Evolutionary conservation across 1,139 yeast species (phyloP).

Genomic region (Geotrichum carabidarum): DNA sequence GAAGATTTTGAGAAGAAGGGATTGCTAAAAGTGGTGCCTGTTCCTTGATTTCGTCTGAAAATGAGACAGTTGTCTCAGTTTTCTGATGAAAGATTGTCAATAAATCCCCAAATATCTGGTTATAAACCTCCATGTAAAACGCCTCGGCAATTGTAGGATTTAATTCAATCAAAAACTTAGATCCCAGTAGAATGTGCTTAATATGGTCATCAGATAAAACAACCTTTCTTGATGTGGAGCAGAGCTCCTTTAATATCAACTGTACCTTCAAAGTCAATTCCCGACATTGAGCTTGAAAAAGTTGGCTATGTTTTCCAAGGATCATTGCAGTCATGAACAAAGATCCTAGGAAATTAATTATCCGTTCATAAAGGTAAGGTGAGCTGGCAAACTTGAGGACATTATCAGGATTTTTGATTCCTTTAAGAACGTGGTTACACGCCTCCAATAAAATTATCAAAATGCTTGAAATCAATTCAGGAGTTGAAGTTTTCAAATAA

Average conservation of each 20-base stretch:
- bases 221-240: background rate
- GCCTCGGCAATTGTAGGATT: constrained; percentile 5
- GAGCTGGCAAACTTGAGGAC: constrained; percentile 7
- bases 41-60: constrained; percentile 11
- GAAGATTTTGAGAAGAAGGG: background rate
- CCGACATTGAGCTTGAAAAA: constrained; percentile 13
- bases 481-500: background rate
- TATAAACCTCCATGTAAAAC: constrained; percentile 14
- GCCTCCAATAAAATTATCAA: constrained; percentile 2
- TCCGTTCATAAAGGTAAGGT: constrained; percentile 9
- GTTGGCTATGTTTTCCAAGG: constrained; percentile 1
- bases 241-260: constrained; percentile 3
- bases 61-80: background rate
- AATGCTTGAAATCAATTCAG: constrained; percentile 1
- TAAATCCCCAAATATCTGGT: constrained; percentile 4
- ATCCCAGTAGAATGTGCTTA: constrained; percentile 6
- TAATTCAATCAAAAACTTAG: background rate
- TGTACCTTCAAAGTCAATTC: constrained; percentile 11
- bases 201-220: constrained; percentile 9
- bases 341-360: constrained; percentile 4
- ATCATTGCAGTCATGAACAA: constrained; percentile 2
- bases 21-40: background rate
- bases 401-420: constrained; percentile 3
- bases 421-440: constrained; percentile 1
- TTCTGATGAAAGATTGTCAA: constrained; percentile 1